phyloP scores from a whole-genome alignment of 345 rosid species.

The Ceriops tagal region DNA sequence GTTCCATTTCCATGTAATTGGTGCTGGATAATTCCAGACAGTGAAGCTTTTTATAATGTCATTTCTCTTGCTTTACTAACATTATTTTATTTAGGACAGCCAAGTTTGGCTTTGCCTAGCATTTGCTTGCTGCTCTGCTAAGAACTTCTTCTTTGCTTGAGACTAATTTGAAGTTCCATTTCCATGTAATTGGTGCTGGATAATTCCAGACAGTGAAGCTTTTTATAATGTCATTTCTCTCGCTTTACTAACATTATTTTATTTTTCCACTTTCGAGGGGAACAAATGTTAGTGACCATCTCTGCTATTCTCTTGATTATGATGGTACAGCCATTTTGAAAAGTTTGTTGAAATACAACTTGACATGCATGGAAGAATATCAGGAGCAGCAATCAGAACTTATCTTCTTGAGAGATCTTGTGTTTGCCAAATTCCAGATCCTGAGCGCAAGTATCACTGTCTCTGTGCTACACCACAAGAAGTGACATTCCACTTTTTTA shows the following conservation, averaged over 20 bases:
- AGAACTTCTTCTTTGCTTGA: background rate
- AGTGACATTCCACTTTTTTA: constrained; percentile 31
- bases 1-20: background rate
- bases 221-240: background rate
- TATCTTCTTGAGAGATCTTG: constrained; percentile 96
- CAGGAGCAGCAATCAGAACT: constrained; percentile 91
- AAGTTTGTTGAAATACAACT: constrained; percentile 94
- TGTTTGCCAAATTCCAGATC: constrained; percentile 87
- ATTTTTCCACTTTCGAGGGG: constrained; percentile 3
- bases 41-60: background rate
- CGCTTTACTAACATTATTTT: background rate
- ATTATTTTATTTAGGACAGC: background rate
- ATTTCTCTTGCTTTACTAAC: background rate
- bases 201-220: background rate
- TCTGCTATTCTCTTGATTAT: constrained; percentile 8
- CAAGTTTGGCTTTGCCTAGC: too few relatives aligned
- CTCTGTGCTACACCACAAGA: constrained; percentile 82
- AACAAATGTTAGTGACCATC: background rate
- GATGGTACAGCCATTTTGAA: constrained; percentile 71
- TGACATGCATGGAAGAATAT: constrained; percentile 68
- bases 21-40: background rate
- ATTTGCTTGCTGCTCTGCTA: too few relatives aligned
- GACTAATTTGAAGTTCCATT: constrained; percentile 13
- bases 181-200: background rate
- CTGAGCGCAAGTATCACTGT: constrained; percentile 90